Conservation (phyloP, 2,329 filamentous ascomycete genomes). For the Teratosphaeriaceae sp. region DNA sequence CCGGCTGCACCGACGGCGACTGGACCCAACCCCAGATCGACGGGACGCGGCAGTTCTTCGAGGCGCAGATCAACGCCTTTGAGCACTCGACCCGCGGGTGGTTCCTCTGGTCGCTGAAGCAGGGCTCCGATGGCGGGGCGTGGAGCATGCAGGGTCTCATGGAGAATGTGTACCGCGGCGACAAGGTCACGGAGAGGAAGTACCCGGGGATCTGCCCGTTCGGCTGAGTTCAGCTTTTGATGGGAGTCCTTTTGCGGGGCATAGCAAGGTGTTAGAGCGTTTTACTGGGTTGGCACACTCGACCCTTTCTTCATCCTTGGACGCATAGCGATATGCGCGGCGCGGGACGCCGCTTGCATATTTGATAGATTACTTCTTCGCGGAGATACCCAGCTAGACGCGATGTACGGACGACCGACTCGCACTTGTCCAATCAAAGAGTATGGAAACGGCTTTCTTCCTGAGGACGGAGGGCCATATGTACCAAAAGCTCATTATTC, state of each 20-base stretch:
- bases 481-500: no score
- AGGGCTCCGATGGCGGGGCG: conserved; percentile 30
- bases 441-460: no score
- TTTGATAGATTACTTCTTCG: not conserved
- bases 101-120: conserved; percentile 41
- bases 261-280: not conserved
- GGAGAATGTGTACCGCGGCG: conserved; percentile 32
- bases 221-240: no score
- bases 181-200: conserved; percentile 28
- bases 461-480: no score
- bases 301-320: not conserved
- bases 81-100: conserved; percentile 34
- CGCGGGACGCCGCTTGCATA: not conserved
- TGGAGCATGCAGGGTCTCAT: conserved; percentile 38
- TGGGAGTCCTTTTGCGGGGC: no score
- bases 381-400: conserved; percentile 2
- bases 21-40: conserved; percentile 16
- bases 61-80: conserved; percentile 40
- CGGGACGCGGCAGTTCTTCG: conserved; percentile 35
- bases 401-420: no score
- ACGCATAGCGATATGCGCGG: not conserved
- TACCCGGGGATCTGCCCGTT: conserved; percentile 8
- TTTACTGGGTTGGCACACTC: no score
- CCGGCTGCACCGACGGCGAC: conserved; percentile 36
- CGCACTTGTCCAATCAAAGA: no score